Conservation (phyloP, 2,329 filamentous ascomycete species). For the Emergomyces orientalis region DNA sequence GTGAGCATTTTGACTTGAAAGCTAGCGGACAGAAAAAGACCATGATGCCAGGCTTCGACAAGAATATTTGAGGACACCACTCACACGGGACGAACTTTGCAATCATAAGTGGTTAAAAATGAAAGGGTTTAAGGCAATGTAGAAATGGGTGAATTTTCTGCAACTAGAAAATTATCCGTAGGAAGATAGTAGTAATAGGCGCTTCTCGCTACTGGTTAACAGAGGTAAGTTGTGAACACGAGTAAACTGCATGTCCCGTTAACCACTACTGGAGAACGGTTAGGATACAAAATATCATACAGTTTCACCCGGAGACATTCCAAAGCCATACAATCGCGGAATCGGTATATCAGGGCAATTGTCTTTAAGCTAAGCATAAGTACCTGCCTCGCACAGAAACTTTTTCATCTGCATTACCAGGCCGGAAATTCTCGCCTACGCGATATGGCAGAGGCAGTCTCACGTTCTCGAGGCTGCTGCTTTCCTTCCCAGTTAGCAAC, state of each 20-base stretch:
- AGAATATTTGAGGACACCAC: background rate
- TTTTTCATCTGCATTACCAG: constrained; percentile 4
- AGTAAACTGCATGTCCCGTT: background rate
- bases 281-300: background rate
- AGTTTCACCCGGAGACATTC: constrained; percentile 9
- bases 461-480: background rate
- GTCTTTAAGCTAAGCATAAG: constrained; percentile 5
- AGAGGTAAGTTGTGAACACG: background rate
- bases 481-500: background rate
- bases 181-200: too few species aligned
- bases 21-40: background rate
- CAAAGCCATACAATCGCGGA: constrained; percentile 21
- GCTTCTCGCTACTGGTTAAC: too few species aligned
- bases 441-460: constrained; percentile 4
- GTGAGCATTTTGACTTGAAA: constrained; percentile 13
- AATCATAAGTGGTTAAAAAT: too few species aligned
- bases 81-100: background rate
- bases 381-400: constrained; percentile 6
- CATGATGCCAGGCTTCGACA: background rate
- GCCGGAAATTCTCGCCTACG: constrained; percentile 2
- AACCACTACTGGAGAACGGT: background rate
- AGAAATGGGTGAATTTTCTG: too few species aligned
- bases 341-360: constrained; percentile 21
- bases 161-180: too few species aligned
- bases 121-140: too few species aligned